phyloP scores from a whole-genome alignment of 2,329 filamentous ascomycete species.

The Lasiodiplodia sp. region DNA sequence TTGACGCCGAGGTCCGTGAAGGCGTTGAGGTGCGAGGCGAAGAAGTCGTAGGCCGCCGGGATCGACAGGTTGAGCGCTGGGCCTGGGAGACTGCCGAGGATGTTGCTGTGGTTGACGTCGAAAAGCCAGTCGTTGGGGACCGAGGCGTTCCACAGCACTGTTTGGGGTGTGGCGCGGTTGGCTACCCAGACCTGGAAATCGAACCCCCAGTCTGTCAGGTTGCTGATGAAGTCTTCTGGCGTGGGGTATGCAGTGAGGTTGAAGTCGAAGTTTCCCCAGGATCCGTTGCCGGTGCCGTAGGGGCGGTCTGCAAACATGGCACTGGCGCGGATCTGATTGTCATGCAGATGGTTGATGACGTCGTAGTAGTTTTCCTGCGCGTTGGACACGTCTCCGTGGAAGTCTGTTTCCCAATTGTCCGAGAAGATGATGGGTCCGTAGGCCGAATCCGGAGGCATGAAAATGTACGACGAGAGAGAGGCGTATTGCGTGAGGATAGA shows the following conservation, averaged over 20 bases:
- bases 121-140: conserved; percentile 44
- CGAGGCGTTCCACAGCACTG: conserved; percentile 44
- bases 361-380: conserved; percentile 46
- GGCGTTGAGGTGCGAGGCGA: conserved; percentile 39
- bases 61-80: conserved; percentile 49
- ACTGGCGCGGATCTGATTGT: conserved; percentile 43
- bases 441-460: conserved; percentile 43
- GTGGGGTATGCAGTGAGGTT: conserved; percentile 44
- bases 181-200: conserved; percentile 50
- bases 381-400: conserved; percentile 42
- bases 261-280: conserved; percentile 49
- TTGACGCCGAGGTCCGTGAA: conserved; percentile 46
- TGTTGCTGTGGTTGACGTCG: conserved; percentile 13
- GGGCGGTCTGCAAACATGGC: conserved; percentile 46
- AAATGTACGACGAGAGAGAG: conserved; percentile 37
- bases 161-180: conserved; percentile 45
- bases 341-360: conserved; percentile 43
- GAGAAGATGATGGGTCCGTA: conserved; percentile 47
- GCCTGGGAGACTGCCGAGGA: conserved; percentile 37
- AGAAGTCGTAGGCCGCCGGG: conserved; percentile 46
- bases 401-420: conserved; percentile 46
- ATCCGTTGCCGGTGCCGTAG: conserved; percentile 43
- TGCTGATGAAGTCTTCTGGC: conserved; percentile 42
- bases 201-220: conserved; percentile 42
- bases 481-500: conserved; percentile 41